These are phyloP conservation scores for Caryopteris hybrid DNA, from an alignment of 305 asterid genomes.

Conservation along the genomic window DNA sequence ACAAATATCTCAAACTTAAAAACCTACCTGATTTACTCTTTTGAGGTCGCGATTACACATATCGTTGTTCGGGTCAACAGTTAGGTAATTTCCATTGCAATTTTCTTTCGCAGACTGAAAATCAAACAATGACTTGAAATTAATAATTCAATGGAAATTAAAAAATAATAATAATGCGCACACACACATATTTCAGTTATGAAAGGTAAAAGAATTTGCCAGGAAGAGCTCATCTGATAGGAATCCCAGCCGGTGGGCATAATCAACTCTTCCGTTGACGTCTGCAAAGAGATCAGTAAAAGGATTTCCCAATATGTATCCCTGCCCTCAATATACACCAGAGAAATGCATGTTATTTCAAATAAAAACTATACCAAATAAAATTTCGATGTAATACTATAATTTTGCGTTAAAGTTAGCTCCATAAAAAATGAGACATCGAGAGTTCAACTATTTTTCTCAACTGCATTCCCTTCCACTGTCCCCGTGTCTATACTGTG, in stretches of 20 bases:
- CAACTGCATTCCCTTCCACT: too few species aligned
- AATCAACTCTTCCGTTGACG: constrained; percentile 20
- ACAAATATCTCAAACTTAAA: too few species aligned
- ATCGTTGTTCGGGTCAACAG: neutral
- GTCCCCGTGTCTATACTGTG: too few species aligned
- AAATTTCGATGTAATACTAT: too few species aligned
- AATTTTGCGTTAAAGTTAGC: too few species aligned
- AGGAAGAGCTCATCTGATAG: constrained; percentile 9
- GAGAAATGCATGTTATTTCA: neutral
- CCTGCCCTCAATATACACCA: constrained; percentile 21
- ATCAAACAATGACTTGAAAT: neutral
- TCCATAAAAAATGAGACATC: too few species aligned
- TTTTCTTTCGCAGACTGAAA: constrained; percentile 18
- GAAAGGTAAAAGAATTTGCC: constrained; percentile 3
- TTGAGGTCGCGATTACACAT: constrained; percentile 15
- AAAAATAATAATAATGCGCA: neutral
- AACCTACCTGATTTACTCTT: constrained; percentile 16
- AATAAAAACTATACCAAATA: too few species aligned
- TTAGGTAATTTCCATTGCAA: constrained; percentile 20
- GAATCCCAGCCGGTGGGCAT: constrained; percentile 32
- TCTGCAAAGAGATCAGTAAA: neutral
- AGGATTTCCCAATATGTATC: constrained; percentile 42
- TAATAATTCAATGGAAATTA: neutral
- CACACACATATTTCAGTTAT: neutral
- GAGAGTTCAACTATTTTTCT: too few species aligned